Base-by-base conservation (phyloP, 2,329 filamentous ascomycete genomes). In the Monosporascus sp. region DNA sequence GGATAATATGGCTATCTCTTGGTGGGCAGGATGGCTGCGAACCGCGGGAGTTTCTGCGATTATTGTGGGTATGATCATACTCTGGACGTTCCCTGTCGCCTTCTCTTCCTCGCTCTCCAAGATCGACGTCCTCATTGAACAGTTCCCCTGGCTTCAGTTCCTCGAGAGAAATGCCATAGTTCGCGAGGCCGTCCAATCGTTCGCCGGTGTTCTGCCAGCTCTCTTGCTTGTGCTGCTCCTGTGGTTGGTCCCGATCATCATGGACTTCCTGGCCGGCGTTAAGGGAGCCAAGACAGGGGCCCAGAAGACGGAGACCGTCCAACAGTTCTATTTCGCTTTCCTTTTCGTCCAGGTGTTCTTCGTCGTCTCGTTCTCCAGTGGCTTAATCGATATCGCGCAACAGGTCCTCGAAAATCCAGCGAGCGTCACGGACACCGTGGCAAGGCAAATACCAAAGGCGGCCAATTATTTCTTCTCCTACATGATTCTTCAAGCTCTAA, bases 401-500 rank as follows among this genome's bases (percentile, higher is more conserved):
- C 70, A 82, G 37, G 72, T 80, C 25, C 60, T 79, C 7, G 65
- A 72, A 9, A 78, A 89, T 46, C 85, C 90, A 7, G 72, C 75
- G n/a, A 79, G 78, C 38, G 82, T 95, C 53, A 83, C 94, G 0
- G 70, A 82, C 18, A 77, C 88, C 0, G 74, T 99, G 27, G 93
- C 93, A 0, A 69, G 77, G 11, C 94, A 92, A 55, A 75, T 99
- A 5, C 94, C 94, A 2, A 88, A 84, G 61, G 87, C 92, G 0
- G 88, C 90, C 62, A 96, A 97, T 67, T 99, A 97, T 71, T 99
- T 97, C 76, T 97, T 97, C 77, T 93, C 90, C 1, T 99, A 99
- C 79, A 92, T 99, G 85, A 87, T 97, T 67, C 85, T 99, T 9
- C 94, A 97, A 65, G 90, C 92, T 0, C 79, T 97, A 62, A 91